Percentiles rank a stretch among this genome's conserved stretches.
These are phyloP conservation scores for Candida tibetensis DNA, from an alignment of 805 yeast species.

Conservation along the genomic window DNA sequence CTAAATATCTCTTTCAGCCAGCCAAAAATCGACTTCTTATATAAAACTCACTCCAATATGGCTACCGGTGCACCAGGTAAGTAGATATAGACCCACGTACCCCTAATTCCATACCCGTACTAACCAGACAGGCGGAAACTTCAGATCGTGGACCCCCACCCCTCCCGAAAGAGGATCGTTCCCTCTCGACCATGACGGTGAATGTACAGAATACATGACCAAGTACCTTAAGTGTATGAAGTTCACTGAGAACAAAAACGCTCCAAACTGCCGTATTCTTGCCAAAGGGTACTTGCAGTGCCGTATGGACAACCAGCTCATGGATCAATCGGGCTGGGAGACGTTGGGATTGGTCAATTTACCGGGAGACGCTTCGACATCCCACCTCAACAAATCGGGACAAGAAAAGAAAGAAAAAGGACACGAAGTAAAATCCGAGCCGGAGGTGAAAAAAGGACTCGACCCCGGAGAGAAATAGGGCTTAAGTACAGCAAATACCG, in stretches of 20 bases:
- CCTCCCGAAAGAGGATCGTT: conserved; percentile 97
- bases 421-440: too few relatives aligned
- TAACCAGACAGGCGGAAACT: conserved; percentile 15
- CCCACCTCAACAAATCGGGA: background rate
- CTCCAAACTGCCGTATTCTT: conserved; percentile 82
- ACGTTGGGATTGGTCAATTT: conserved; percentile 41
- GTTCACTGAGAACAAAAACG: conserved; percentile 74
- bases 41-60: conserved; percentile 16
- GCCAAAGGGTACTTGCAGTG: conserved; percentile 83
- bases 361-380: conserved; percentile 30
- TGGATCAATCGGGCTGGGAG: conserved; percentile 44
- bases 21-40: too few relatives aligned
- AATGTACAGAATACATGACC: conserved; percentile 74
- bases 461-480: background rate
- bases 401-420: too few relatives aligned
- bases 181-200: conserved; percentile 86
- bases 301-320: conserved; percentile 72
- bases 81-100: conserved; percentile 6
- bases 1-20: too few relatives aligned
- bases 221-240: conserved; percentile 77
- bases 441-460: conserved; percentile 1
- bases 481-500: background rate
- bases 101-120: background rate
- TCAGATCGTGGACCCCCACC: conserved; percentile 59
- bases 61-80: conserved; percentile 40